Conservation (phyloP, 2,329 filamentous ascomycete genomes). For the Penicillium sp. region DNA sequence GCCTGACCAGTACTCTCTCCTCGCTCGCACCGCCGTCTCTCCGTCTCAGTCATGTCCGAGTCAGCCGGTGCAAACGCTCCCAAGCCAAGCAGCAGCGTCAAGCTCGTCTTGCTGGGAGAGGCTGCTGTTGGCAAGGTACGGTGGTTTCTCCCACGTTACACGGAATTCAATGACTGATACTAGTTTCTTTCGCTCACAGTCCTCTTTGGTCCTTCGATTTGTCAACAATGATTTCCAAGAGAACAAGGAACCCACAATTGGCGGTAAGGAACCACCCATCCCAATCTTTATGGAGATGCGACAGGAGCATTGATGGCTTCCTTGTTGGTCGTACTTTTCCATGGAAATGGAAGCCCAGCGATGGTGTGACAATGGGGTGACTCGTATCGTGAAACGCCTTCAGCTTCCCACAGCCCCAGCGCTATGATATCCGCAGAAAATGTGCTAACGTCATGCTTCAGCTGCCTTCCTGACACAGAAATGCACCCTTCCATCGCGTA, state of each 20-base stretch:
- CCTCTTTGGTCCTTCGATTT: conserved; percentile 93
- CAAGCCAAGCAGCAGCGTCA: conserved; percentile 99
- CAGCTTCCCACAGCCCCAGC: not conserved
- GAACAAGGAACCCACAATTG: conserved; percentile 99
- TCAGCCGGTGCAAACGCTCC: conserved; percentile 59
- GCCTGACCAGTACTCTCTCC: conserved; percentile 20
- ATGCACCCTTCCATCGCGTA: conserved; percentile 88
- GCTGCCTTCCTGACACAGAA: conserved; percentile 98
- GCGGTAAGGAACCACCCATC: conserved; percentile 55
- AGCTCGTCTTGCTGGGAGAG: conserved; percentile 95
- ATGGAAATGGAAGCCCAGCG: conserved; percentile 1
- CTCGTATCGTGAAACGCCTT: not conserved
- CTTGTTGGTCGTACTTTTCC: conserved; percentile 1
- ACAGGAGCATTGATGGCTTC: not conserved
- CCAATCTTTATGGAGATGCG: not conserved
- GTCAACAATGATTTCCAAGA: conserved; percentile 99
- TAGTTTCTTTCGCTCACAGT: conserved; percentile 49
- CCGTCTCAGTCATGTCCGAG: conserved; percentile 58
- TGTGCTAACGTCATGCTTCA: conserved; percentile 36
- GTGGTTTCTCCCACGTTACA: conserved; percentile 6
- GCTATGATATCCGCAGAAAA: conserved; percentile 1
- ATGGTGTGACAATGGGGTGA: conserved; percentile 1
- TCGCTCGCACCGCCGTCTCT: conserved; percentile 1
- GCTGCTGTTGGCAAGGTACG: conserved; percentile 95
- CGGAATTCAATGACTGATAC: conserved; percentile 10